Conservation (phyloP, 2,329 filamentous ascomycete genomes). For the Alternaria novae-zelandiae region DNA sequence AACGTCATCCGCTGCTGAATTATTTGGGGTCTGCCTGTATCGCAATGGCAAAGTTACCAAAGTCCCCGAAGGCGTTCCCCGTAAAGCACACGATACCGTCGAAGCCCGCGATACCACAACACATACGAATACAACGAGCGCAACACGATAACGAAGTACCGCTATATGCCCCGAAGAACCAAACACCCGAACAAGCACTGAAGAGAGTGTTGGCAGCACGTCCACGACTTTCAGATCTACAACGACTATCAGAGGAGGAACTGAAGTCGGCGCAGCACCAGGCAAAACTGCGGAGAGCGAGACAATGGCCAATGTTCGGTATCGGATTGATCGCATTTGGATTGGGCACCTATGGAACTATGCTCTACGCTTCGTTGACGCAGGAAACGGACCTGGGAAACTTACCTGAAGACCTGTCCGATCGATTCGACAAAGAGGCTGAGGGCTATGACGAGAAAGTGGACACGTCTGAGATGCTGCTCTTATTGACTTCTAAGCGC, state of each 20-base stretch:
- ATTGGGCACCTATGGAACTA: slow-evolving; percentile 50
- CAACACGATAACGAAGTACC: slow-evolving; percentile 16
- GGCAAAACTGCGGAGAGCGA: slow-evolving; percentile 37
- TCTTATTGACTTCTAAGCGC: slow-evolving; percentile 50
- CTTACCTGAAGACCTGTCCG: slow-evolving; percentile 51
- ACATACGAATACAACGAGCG: slow-evolving; percentile 20
- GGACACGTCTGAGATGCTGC: slow-evolving; percentile 51
- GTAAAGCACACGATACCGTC: slow-evolving; percentile 28
- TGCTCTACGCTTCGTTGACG: slow-evolving; percentile 45
- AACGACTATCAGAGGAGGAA: slow-evolving; percentile 37
- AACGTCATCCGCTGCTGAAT: slow-evolving; percentile 10
- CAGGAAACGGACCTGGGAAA: slow-evolving; percentile 30
- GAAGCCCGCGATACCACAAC: slow-evolving; percentile 22
- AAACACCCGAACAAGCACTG: slow-evolving; percentile 23
- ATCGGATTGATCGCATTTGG: slow-evolving; percentile 45
- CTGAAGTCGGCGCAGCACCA: slow-evolving; percentile 31
- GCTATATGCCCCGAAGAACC: slow-evolving; percentile 15
- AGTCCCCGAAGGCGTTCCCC: slow-evolving; percentile 29
- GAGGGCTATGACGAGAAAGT: slow-evolving; percentile 57
- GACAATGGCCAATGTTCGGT: slow-evolving; percentile 43
- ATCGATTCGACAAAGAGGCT: slow-evolving; percentile 55
- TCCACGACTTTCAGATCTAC: slow-evolving; percentile 32
- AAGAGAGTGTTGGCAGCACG: slow-evolving; percentile 34
- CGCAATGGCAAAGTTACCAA: slow-evolving; percentile 44
- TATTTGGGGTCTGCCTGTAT: slow-evolving; percentile 20